Evolutionary conservation across 176 grass and related monocot species (phyloP), one percentile per base, ranked within the genome.

Genomic region (Oryza officinalis): DNA sequence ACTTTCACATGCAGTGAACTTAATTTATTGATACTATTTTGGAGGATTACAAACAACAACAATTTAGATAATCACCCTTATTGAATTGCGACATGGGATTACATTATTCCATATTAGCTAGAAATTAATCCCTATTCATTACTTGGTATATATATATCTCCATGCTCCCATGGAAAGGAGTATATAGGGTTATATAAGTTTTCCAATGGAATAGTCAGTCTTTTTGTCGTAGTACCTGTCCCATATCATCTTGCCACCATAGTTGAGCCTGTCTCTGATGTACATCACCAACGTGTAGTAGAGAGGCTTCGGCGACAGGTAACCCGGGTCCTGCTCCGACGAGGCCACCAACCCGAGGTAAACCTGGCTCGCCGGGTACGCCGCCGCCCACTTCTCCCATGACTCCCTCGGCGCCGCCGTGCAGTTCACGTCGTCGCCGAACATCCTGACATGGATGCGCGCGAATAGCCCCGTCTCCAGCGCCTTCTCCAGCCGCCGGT

Each of bases 361-460:
- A 0, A 80, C 65, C 2, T 9, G 3, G 64, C 78, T 80, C 12
- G 28, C 27, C 7, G 76, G 60, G 38, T 78, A 78, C 37, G 60
- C 76, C 60, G 33, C 54, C 22, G 75, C 57, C 57, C 76, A 78
- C 60, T 20, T 45, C 23, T 78, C n/a, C 76, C 76, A 78, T 60
- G 76, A 13, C 54, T 63, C 33, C 32, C 22, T 41, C 52, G 61
- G 6, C 13, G 60, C 13, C 37, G 32, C 8, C n/a, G 25, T 10
- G 60, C 76, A 78, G 35, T 45, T 45, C 44, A 10, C 8, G 8
- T 2, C 15, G 37, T 22, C 76, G 15, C 76, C 76, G 26, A 22
- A 79, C 14, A 79, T 28, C 40, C 61, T 8, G 14, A 65, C 60
- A 0, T 79, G 71, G 43, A 73, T 30, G 25, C 43, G 41, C 23